A percentile compares a stretch with the other conserved stretches of the same genome.
phyloP scores from a whole-genome alignment of 1,284 basidiomycete species.

The Cutaneotrichosporon daszewskae region DNA sequence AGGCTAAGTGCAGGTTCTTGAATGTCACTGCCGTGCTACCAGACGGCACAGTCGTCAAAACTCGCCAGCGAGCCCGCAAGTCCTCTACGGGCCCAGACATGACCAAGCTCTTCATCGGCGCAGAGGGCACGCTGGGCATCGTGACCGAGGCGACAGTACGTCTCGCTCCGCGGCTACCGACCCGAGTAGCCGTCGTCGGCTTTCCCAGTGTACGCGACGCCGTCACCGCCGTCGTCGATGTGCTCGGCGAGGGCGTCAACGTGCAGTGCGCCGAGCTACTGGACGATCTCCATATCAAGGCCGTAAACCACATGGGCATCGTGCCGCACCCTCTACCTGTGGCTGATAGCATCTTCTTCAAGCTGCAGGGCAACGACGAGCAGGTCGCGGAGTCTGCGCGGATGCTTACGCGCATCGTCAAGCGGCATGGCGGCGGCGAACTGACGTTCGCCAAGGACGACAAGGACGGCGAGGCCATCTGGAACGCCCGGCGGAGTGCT shows the following conservation, averaged over 20 bases:
- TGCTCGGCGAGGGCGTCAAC: conserved; percentile 56
- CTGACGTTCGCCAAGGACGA: conserved; percentile 63
- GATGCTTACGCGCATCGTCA: conserved; percentile 49
- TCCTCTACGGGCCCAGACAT: conserved; percentile 84
- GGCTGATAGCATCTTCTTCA: conserved; percentile 73
- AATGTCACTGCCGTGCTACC: conserved; percentile 71
- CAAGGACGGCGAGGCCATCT: conserved; percentile 65
- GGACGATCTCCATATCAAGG: conserved; percentile 63
- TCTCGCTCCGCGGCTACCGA: conserved; percentile 68
- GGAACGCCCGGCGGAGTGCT: conserved; percentile 77
- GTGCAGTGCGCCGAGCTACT: conserved; percentile 57
- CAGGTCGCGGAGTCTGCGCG: conserved; percentile 16
- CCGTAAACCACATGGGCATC: conserved; percentile 59
- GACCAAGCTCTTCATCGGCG: conserved; percentile 86
- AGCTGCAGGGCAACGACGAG: conserved; percentile 60
- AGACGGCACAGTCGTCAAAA: conserved; percentile 85
- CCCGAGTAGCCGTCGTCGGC: conserved; percentile 50
- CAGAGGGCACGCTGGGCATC: conserved; percentile 87
- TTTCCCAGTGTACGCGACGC: conserved; percentile 51
- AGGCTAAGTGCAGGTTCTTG: conserved; percentile 9
- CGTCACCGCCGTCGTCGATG: conserved; percentile 58
- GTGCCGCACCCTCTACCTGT: conserved; percentile 56
- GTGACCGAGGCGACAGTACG: conserved; percentile 82
- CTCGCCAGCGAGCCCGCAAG: conserved; percentile 74
- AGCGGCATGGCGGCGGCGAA: conserved; percentile 60